phyloP scores from a whole-genome alignment of 148 eudicot species.

The Camellia lanceoleosa region DNA sequence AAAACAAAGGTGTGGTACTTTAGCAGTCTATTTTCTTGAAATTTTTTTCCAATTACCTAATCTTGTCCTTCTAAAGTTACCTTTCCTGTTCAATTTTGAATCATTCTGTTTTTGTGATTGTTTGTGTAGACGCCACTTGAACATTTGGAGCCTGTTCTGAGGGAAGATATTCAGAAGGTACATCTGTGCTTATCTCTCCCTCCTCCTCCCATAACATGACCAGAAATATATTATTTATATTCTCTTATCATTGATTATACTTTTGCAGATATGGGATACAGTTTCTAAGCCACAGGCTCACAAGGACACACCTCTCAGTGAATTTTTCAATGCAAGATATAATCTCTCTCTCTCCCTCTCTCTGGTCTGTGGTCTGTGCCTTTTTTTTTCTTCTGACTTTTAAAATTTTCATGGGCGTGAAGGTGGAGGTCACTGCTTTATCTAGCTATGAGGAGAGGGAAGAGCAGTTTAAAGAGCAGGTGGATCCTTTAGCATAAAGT shows the following conservation, averaged over 20 bases:
- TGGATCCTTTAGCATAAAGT: background rate
- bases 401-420: background rate
- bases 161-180: conserved; percentile 50
- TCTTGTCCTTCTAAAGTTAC: background rate
- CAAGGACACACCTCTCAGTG: conserved; percentile 36
- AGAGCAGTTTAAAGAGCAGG: conserved; percentile 41
- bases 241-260: background rate
- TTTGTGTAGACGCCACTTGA: conserved; percentile 36
- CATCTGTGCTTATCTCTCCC: background rate
- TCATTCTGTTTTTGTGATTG: conserved; percentile 14
- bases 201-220: background rate
- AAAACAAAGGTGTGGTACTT: conserved; percentile 40
- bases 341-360: conserved; percentile 6
- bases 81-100: conserved; percentile 6
- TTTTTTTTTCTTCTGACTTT: background rate
- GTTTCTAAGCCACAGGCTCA: conserved; percentile 36
- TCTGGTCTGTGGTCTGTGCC: conserved; percentile 1
- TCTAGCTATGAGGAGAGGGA: conserved; percentile 38
- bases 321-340: conserved; percentile 36
- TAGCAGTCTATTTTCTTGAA: background rate
- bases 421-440: conserved; percentile 38
- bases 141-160: conserved; percentile 36
- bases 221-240: background rate
- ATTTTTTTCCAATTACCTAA: background rate
- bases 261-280: conserved; percentile 35